A percentile compares a stretch with the other conserved stretches of the same genome.
Evolutionary conservation across 1,284 basidiomycete genomes (phyloP).

Genomic region (Leccinum idahoense): DNA sequence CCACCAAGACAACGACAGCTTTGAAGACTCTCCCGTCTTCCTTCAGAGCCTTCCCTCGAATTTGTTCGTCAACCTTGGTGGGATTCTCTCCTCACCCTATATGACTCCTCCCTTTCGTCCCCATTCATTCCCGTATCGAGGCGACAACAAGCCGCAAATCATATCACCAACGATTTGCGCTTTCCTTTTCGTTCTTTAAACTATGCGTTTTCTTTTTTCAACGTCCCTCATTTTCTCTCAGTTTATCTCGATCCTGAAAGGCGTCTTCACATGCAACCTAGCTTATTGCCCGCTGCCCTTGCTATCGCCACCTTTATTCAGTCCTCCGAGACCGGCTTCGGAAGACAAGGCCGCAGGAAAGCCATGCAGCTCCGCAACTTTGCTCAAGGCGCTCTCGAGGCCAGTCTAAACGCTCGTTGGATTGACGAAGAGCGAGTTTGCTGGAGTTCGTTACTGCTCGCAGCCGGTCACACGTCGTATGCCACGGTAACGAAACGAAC

Average conservation of each 20-base stretch:
- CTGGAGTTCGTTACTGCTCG: slow-evolving; percentile 62
- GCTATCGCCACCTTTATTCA: slow-evolving; percentile 65
- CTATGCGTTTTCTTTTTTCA: slow-evolving; percentile 70
- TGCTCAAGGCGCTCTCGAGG: slow-evolving; percentile 67
- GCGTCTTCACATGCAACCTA: slow-evolving; percentile 59
- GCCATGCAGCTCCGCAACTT: slow-evolving; percentile 58
- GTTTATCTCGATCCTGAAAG: slow-evolving; percentile 51
- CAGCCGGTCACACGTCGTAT: slow-evolving; percentile 61
- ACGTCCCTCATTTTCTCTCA: slow-evolving; percentile 60
- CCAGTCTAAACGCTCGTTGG: slow-evolving; percentile 63
- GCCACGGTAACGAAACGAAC: slow-evolving; percentile 40
- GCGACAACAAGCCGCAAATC: slow-evolving; percentile 41
- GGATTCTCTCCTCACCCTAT: slow-evolving; percentile 61
- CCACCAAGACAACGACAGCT: slow-evolving; percentile 26
- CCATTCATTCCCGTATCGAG: slow-evolving; percentile 35
- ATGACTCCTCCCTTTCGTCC: slow-evolving; percentile 35
- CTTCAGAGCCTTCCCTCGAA: slow-evolving; percentile 52
- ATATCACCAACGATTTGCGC: slow-evolving; percentile 54
- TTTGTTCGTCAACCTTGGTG: slow-evolving; percentile 74
- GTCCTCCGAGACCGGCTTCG: slow-evolving; percentile 56
- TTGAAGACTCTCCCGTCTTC: slow-evolving; percentile 29
- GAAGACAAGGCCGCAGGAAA: slow-evolving; percentile 43
- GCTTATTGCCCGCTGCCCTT: slow-evolving; percentile 58
- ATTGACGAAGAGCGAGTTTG: slow-evolving; percentile 65
- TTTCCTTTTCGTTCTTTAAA: slow-evolving; percentile 61